These are phyloP conservation scores for Cordyceps cateniannulata DNA, from an alignment of 2,329 filamentous ascomycete genomes.

Conservation along the genomic window DNA sequence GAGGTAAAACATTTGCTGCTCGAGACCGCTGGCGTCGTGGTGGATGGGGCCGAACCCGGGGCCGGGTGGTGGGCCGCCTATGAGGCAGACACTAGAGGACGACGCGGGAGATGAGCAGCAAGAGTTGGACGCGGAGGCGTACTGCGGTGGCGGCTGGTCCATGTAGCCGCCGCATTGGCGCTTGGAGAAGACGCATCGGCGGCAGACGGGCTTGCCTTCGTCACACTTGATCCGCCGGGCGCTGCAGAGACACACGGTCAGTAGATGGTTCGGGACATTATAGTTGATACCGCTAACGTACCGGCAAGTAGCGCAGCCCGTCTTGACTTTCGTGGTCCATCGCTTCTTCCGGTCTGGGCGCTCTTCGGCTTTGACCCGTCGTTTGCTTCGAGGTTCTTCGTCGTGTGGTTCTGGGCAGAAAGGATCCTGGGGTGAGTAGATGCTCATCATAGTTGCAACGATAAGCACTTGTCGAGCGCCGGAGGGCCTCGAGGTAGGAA, in stretches of 20 bases:
- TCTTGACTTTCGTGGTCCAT: conserved; percentile 5
- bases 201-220: conserved; percentile 3
- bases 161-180: conserved; percentile 2
- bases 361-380: background rate
- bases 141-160: background rate
- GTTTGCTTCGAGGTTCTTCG: background rate
- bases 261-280: background rate
- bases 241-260: background rate
- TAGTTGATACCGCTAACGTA: background rate
- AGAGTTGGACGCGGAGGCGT: background rate
- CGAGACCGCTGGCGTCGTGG: background rate
- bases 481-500: background rate
- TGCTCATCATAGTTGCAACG: background rate
- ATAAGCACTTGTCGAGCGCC: background rate
- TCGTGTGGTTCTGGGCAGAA: background rate
- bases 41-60: background rate
- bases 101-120: background rate
- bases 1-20: conserved; percentile 2
- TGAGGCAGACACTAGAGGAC: too few relatives aligned
- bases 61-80: background rate
- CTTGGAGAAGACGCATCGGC: conserved; percentile 3
- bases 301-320: conserved; percentile 5
- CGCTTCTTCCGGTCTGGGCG: conserved; percentile 4
- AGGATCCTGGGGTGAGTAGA: background rate
- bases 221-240: conserved; percentile 4